Percentiles rank a stretch among this genome's conserved stretches.
Evolutionary conservation across 257 asterid species (phyloP).

Genomic region (Galeopsis tetrahit): DNA sequence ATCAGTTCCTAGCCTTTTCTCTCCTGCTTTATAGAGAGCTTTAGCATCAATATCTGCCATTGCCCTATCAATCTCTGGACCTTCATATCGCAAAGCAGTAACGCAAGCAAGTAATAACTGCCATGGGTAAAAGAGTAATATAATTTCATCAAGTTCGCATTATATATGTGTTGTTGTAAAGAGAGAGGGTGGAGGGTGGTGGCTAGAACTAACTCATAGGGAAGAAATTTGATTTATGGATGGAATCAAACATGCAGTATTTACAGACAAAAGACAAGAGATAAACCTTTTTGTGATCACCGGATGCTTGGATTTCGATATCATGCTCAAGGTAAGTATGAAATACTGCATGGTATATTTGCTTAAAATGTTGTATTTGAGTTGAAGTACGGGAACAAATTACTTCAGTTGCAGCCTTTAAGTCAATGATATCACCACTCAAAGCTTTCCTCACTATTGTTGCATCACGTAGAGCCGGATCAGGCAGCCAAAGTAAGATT

Average conservation of each 20-base stretch:
- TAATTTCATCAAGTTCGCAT: neutral
- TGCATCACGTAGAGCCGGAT: constrained; percentile 89
- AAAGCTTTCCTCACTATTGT: constrained; percentile 62
- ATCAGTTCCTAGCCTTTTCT: constrained; percentile 86
- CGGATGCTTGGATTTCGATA: constrained; percentile 60
- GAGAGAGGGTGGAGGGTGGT: constrained; percentile 3
- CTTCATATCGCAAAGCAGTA: constrained; percentile 69
- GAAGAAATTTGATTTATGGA: no score
- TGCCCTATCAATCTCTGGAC: constrained; percentile 82
- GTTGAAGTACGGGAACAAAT: constrained; percentile 88
- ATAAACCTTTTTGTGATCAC: constrained; percentile 81
- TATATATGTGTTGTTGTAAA: neutral
- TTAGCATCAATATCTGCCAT: constrained; percentile 80
- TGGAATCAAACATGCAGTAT: no score
- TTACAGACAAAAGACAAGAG: neutral
- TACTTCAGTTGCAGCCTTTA: constrained; percentile 85
- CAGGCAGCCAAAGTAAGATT: constrained; percentile 80
- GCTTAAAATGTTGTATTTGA: constrained; percentile 82
- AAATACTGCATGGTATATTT: constrained; percentile 59
- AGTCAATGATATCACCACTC: constrained; percentile 44
- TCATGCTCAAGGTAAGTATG: constrained; percentile 78
- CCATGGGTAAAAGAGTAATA: constrained; percentile 8
- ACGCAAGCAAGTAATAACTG: constrained; percentile 78
- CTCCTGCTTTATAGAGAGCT: constrained; percentile 90
- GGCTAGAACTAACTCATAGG: no score